Evolutionary conservation across 148 eudicot genomes (phyloP), one percentile per base, ranked within the genome.

Genomic region (Rhododendron molle): DNA sequence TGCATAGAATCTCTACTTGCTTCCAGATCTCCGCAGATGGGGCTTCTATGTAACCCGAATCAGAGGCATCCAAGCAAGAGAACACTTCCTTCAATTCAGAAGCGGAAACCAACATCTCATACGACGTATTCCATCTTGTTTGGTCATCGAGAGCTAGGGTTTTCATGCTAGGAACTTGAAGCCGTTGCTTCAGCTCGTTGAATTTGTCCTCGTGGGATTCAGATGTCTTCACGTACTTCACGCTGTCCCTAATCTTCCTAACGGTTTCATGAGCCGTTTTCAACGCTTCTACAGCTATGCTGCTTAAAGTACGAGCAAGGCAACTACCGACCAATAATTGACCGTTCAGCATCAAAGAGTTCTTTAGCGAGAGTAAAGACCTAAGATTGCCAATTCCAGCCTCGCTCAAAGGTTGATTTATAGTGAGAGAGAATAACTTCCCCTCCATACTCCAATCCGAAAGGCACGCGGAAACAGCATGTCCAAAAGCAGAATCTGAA

Each of bases 91-190:
- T 94, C 78, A 93, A 85, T 85, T 94, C 99, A 2, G 94, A 88
- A 32, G 99, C 98, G 77, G 98, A 95, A 86, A 91, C 80, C 62
- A 96, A 86, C 99, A 96, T 96, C 72, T 96, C 95, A 26, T 94
- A 96, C 23, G 99, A 94, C 0, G 98, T 94, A 91, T 94, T 89
- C 99, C 99, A 96, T 23, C 86, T 86, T 13, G 93, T 90, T 52
- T 78, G 81, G 76, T 94, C 93, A 85, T 96, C 99, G 26, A 96
- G 91, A 28, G 87, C 84, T 36, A 96, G 91, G 32, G 30, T 80
- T 88, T 90, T 93, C 34, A 90, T 86, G 84, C 92, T 91, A 0
- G 98, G 94, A 2, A 96, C 96, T 83, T 91, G 99, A 82, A 96
- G 96, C 71, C 92, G 93, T 88, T 92, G 92, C 89, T 94, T 96